A percentile compares a stretch with the other conserved stretches of the same genome.
Evolutionary conservation across 1,284 basidiomycete species (phyloP).

Genomic region (Lignosus rhinocerotis): DNA sequence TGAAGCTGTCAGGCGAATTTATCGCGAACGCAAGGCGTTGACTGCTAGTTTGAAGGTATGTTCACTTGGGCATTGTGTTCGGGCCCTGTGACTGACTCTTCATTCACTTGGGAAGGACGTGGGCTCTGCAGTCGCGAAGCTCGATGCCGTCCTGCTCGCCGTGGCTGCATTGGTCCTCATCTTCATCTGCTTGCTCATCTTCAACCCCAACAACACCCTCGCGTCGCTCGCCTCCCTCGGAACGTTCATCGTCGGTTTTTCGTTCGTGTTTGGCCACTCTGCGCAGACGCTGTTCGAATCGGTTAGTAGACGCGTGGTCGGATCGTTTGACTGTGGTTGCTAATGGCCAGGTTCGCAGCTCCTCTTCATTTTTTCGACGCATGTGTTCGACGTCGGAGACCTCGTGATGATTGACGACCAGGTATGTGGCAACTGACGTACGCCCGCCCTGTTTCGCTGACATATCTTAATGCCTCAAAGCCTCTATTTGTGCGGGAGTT

Average conservation of each 20-base stretch:
- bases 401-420: slow-evolving; percentile 78
- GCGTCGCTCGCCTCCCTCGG: slow-evolving; percentile 82
- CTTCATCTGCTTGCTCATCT: slow-evolving; percentile 79
- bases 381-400: slow-evolving; percentile 79
- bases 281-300: slow-evolving; percentile 83
- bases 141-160: slow-evolving; percentile 71
- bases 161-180: slow-evolving; percentile 62
- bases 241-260: slow-evolving; percentile 79
- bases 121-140: slow-evolving; percentile 70
- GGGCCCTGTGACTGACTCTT: not conserved
- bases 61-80: not conserved
- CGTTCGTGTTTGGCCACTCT: slow-evolving; percentile 82
- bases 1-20: slow-evolving; percentile 81
- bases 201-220: slow-evolving; percentile 69
- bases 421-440: slow-evolving; percentile 33
- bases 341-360: slow-evolving; percentile 39
- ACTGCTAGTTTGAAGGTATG: slow-evolving; percentile 70
- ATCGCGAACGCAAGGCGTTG: slow-evolving; percentile 75
- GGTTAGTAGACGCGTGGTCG: slow-evolving; percentile 38
- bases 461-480: slow-evolving; percentile 19
- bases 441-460: not conserved
- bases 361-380: slow-evolving; percentile 84
- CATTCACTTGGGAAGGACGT: slow-evolving; percentile 45
- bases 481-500: slow-evolving; percentile 70
- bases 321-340: not conserved